These are phyloP conservation scores for Rhizomucor miehei DNA, from an alignment of 371 early-diverging fungal genomes.

Conservation along the genomic window DNA sequence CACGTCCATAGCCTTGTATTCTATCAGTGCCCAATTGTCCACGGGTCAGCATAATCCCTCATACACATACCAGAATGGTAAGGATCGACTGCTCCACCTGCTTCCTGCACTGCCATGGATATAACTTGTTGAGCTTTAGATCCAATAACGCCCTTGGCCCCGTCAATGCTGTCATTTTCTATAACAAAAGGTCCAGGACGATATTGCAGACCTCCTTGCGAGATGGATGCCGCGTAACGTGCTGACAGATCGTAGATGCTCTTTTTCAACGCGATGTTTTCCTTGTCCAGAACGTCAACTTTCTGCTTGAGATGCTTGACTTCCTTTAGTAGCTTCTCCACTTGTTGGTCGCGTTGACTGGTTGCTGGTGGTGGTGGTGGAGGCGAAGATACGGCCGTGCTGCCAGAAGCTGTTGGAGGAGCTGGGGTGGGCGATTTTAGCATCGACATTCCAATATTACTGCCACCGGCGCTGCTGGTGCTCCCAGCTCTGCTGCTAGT, in stretches of 20 bases:
- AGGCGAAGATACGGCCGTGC: background rate
- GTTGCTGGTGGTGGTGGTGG: background rate
- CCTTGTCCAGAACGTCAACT: conserved; percentile 78
- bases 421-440: background rate
- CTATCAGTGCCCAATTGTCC: no score
- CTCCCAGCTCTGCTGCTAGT: background rate
- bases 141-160: conserved; percentile 10
- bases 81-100: conserved; percentile 36
- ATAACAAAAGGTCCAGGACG: conserved; percentile 43
- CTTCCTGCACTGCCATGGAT: conserved; percentile 48
- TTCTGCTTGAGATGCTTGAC: conserved; percentile 73
- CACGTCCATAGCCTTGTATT: conserved; percentile 26
- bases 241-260: conserved; percentile 81
- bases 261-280: conserved; percentile 81
- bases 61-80: conserved; percentile 26
- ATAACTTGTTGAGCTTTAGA: conserved; percentile 40
- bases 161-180: conserved; percentile 26
- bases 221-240: conserved; percentile 61
- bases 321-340: conserved; percentile 69
- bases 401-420: background rate
- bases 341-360: conserved; percentile 39
- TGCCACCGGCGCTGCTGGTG: background rate
- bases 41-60: background rate
- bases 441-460: background rate
- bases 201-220: conserved; percentile 40